phyloP scores from a whole-genome alignment of 805 yeast species.

The Candida parachauliodes region DNA sequence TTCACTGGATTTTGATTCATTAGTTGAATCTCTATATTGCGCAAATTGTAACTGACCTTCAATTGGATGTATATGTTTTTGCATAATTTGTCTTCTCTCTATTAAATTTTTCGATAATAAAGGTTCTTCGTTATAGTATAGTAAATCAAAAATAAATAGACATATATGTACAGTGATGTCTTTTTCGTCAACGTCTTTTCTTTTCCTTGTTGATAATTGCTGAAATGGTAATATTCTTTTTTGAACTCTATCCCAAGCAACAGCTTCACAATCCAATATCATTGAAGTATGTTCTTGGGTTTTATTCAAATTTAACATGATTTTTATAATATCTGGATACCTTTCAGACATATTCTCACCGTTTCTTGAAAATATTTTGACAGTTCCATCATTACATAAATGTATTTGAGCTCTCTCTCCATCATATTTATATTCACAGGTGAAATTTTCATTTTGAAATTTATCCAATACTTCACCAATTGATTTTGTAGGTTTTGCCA shows the following conservation, averaged over 20 bases:
- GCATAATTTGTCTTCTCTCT: constrained; percentile 65
- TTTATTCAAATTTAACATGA: constrained; percentile 57
- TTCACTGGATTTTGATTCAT: constrained; percentile 54
- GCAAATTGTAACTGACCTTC: constrained; percentile 85
- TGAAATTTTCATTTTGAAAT: constrained; percentile 78
- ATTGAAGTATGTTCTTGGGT: constrained; percentile 39
- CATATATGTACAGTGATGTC: constrained; percentile 91
- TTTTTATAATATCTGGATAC: constrained; percentile 83
- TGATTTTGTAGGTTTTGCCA: constrained; percentile 95
- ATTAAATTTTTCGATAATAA: constrained; percentile 61
- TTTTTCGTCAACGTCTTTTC: constrained; percentile 85
- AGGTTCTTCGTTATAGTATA: constrained; percentile 71
- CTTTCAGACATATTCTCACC: constrained; percentile 96
- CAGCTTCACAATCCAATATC: constrained; percentile 94
- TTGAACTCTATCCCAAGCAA: constrained; percentile 85
- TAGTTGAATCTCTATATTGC: constrained; percentile 63
- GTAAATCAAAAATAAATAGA: constrained; percentile 84
- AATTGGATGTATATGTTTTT: constrained; percentile 52
- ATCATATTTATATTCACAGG: constrained; percentile 96
- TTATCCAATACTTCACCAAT: constrained; percentile 89
- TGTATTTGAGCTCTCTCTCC: constrained; percentile 98
- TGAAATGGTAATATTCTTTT: constrained; percentile 91
- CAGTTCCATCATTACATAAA: constrained; percentile 57
- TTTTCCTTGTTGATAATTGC: constrained; percentile 84
- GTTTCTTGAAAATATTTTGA: constrained; percentile 84